Conservation (phyloP, 495 filamentous ascomycete species). For the Cercophora newfieldiana region DNA sequence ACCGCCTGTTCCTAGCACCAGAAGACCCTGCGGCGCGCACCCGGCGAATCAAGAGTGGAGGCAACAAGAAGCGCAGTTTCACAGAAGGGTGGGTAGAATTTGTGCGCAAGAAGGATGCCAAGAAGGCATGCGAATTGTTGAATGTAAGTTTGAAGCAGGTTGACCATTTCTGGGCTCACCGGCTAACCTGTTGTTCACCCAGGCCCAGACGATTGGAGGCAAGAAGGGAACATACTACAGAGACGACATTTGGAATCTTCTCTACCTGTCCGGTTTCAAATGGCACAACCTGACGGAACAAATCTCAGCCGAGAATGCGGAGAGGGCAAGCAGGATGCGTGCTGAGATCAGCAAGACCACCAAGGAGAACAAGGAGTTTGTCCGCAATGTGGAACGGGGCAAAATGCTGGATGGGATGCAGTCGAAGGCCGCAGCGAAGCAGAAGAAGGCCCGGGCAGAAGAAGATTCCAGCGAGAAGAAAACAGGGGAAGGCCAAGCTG, state of each 20-base stretch:
- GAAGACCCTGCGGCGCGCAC: slow-evolving; percentile 65
- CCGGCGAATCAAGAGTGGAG: slow-evolving; percentile 62
- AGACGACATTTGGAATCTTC: slow-evolving; percentile 83
- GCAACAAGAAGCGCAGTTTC: slow-evolving; percentile 85
- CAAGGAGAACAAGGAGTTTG: slow-evolving; percentile 81
- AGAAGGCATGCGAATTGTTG: slow-evolving; percentile 77
- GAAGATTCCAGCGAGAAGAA: slow-evolving; percentile 26
- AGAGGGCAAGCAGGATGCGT: slow-evolving; percentile 74
- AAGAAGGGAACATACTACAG: slow-evolving; percentile 87
- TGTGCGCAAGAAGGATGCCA: slow-evolving; percentile 61
- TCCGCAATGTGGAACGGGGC: slow-evolving; percentile 71
- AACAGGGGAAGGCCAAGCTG: slow-evolving; percentile 22
- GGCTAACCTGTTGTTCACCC: not conserved
- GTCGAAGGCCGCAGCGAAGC: slow-evolving; percentile 62
- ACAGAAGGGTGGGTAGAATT: slow-evolving; percentile 97
- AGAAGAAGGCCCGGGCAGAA: slow-evolving; percentile 37
- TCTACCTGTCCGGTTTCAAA: slow-evolving; percentile 82
- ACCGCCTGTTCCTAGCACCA: slow-evolving; percentile 84
- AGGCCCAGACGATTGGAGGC: slow-evolving; percentile 71
- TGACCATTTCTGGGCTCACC: too few relatives aligned
- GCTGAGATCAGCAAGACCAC: slow-evolving; percentile 76
- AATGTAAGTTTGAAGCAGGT: slow-evolving; percentile 50
- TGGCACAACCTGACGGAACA: slow-evolving; percentile 62
- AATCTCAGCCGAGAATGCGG: slow-evolving; percentile 77
- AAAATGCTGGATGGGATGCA: slow-evolving; percentile 73